These are phyloP conservation scores for Phytopythium mirpurense DNA, from an alignment of 352 stramenopile species.

Conservation along the genomic window DNA sequence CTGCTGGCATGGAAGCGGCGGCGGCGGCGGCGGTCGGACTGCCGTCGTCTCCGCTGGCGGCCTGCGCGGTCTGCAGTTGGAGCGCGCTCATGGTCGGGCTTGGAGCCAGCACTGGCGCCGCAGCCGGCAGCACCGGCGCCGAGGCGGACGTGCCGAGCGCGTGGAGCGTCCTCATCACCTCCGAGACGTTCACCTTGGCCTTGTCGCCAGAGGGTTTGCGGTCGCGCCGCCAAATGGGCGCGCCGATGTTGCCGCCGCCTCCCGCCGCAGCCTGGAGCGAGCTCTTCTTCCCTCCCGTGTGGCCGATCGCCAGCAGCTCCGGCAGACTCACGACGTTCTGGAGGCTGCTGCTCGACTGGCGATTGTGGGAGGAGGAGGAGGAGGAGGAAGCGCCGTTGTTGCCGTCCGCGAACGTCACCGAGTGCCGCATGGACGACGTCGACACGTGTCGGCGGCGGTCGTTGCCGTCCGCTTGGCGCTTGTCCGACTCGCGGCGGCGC, in stretches of 20 bases:
- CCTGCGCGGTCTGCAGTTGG: neutral
- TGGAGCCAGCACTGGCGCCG: neutral
- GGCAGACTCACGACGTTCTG: conserved; percentile 30
- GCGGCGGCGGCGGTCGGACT: conserved; percentile 3
- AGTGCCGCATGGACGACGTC: neutral
- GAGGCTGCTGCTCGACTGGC: conserved; percentile 10
- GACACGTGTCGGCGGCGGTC: no score
- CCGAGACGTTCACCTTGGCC: conserved; percentile 24
- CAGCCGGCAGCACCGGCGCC: conserved; percentile 13
- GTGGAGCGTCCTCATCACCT: conserved; percentile 55
- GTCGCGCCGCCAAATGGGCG: conserved; percentile 3
- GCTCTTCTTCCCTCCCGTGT: conserved; percentile 6
- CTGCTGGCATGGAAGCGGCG: conserved; percentile 3
- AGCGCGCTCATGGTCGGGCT: neutral
- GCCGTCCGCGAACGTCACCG: neutral
- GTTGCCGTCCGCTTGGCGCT: no score
- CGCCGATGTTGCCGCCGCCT: conserved; percentile 1
- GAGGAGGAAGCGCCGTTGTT: no score
- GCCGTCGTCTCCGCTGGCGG: neutral
- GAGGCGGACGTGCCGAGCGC: conserved; percentile 44
- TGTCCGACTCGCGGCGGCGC: neutral
- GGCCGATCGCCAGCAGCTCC: conserved; percentile 18
- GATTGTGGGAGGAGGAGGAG: no score
- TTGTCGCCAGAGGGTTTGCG: neutral
- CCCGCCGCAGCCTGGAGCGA: neutral